Evolutionary conservation across 495 filamentous ascomycete species (phyloP).

Genomic region (Hypoxylon trugodes): DNA sequence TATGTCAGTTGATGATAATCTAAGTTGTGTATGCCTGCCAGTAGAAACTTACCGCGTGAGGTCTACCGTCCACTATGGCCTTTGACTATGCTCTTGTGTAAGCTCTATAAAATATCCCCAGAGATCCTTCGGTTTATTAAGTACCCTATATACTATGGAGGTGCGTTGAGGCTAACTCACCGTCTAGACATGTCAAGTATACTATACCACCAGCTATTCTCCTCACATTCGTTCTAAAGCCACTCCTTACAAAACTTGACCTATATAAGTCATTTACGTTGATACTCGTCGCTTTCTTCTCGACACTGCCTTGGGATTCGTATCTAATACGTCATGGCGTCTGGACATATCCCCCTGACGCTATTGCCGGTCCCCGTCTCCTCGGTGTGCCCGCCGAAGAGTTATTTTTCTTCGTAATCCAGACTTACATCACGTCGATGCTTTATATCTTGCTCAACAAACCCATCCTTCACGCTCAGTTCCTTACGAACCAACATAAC

Average conservation of each 20-base stretch:
- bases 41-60: constrained; percentile 7
- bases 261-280: constrained; percentile 65
- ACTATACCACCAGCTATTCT: constrained; percentile 68
- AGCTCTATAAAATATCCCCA: constrained; percentile 32
- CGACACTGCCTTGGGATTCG: constrained; percentile 76
- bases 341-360: constrained; percentile 73
- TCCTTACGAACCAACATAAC: constrained; percentile 53
- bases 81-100: constrained; percentile 74
- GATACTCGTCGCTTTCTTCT: constrained; percentile 63
- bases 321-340: constrained; percentile 69
- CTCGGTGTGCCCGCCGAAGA: constrained; percentile 71
- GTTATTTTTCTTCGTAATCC: constrained; percentile 78
- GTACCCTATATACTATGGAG: too few relatives aligned
- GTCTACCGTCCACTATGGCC: constrained; percentile 57
- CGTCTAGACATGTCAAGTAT: constrained; percentile 68
- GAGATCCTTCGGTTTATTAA: background rate
- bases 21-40: constrained; percentile 3
- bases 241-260: constrained; percentile 65
- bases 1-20: background rate
- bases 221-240: constrained; percentile 65
- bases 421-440: constrained; percentile 74
- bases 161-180: constrained; percentile 2
- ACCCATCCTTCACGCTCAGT: constrained; percentile 64
- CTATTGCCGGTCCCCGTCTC: constrained; percentile 64
- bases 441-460: constrained; percentile 71